Base-by-base conservation (phyloP, 495 filamentous ascomycete species). In the Aspergillus haitiensis region DNA sequence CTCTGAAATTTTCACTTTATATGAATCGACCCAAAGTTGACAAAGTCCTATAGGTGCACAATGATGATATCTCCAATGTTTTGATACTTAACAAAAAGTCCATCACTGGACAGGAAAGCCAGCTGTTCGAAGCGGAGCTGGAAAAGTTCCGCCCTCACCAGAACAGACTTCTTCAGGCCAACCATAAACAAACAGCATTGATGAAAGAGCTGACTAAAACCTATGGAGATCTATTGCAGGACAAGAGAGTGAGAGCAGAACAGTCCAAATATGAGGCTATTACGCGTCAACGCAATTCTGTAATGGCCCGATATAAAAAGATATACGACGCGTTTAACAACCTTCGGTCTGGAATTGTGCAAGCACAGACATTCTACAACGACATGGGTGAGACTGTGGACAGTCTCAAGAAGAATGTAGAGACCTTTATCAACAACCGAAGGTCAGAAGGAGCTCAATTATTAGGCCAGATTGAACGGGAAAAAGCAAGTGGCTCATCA, bases 61-160 rank as follows among this genome's bases (percentile, higher is more conserved):
- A 86, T 66, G 95, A 98, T 65, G 95, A 98, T 67, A 98, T 98
- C 62, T 97, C 93, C 11, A 93, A 95, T 67, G 92, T 98, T 27
- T 76, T 98, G 63, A 98, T 98, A 49, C 79, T 98, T 39, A 98
- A 98, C 79, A 97, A 97, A 68, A 97, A 97, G 68, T 86, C 91
- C 2, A 91, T 97, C 61, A 79, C 90, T 35, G 76, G 76, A 31
- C 92, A 91, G 67, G 94, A 98, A 69, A 88, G 78, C 33, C 89
- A 93, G 66, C 83, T 98, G 11, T 98, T 98, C 72, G 88, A 96
- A 63, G 84, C 88, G 5, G 93, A 98, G 72, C 82, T 98, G 9
- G 95, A 97, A 71, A 98, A 98, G 71, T 98, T 96, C 75, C 82
- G 91, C 47, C 92, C 92, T 12, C 90, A 97, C 70, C 95, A 98